Base-by-base conservation (phyloP, 306 rosid species). In the Glycine tomentella region DNA sequence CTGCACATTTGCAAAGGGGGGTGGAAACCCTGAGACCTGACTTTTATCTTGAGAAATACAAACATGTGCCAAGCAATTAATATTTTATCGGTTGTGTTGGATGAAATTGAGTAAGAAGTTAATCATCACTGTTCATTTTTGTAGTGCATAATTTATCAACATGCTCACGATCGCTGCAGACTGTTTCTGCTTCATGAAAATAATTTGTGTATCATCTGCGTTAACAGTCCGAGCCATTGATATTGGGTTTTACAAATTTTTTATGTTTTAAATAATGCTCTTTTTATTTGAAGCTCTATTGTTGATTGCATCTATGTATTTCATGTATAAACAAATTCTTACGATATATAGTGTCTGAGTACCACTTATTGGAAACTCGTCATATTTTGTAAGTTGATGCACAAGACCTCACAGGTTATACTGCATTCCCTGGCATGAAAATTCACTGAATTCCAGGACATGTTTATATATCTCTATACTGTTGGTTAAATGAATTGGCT, bases 81-180 rank as follows among this genome's bases (percentile, higher is more conserved):
- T 79, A 58, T 42, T 25, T 83, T 59, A 25, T 57, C 65, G 44
- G 78, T 75, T 69, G 76, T 75, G 80, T 85, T 74, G 84, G 76
- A 83, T 76, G 82, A 81, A 72, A 46, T 79, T 79, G 82, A 85
- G 83, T 82, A 74, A 68, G 50, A 68, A 84, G 86, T 78, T 80
- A 81, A 42, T 78, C 81, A 80, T 82, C 72, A 45, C 33, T 55
- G 82, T 76, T 82, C 83, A 78, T 73, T 86, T 88, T 86, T 86
- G 86, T 87, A 79, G 84, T 77, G 59, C 85, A 84, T 75, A 73
- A 82, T 58, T 79, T 77, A 83, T 80, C 84, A 78, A 74, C 78
- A 67, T 59, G 36, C 69, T 38, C 76, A 75, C 58, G 75, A 74
- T 84, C 20, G 56, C 69, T 72, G 64, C 77, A 57, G 80, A 72